Base-by-base conservation (phyloP, 23 red algal genomes). In the Gracilariopsis chorda region DNA sequence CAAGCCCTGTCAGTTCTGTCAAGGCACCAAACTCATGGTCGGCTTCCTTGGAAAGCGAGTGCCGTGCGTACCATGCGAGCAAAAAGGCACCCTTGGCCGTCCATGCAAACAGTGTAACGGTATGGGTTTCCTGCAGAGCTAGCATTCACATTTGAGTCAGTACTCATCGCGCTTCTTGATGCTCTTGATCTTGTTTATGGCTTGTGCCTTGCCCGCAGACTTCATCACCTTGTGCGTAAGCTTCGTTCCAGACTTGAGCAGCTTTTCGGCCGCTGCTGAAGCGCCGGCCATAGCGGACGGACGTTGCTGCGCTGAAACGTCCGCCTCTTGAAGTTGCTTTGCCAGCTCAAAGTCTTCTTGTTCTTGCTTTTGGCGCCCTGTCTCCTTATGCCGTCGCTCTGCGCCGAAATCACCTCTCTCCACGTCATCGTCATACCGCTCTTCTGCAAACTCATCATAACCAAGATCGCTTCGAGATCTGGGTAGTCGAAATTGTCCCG, bases 41-140 rank as follows among this genome's bases (percentile, higher is more conserved):
- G 88, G 88, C 39, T 91, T 91, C 59, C 63, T 91, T 29, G 88
- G 88, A 36, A 37, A 91, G 58, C 53, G 63, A 41, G 88, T 91
- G 24, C 88, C 75, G 24, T 82, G 88, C 55, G 65, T 91, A 19
- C 88, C 88, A 8, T 91, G 88, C 60, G 32, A 82, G 59, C 32
- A 61, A 40, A 82, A 80, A 40, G 88, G 74, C 48, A 91, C 75
- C 24, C 73, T 91, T 35, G 88, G 88, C 28, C 67, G 58, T 13
- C 53, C 73, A 19, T 91, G 88, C 63, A 49, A 80, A 48, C 32
- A 70, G 4, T 91, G 88, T 47, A 55, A 32, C 17, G 88, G 88
- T 19, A 42, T 82, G 69, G 85, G 85, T 32, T 89, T 59, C 33
- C 21, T 89, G 39, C 67, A 73, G 40, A 27, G 42, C 29, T 73